Conservation (phyloP, 1,284 basidiomycete species). For the Tylopilus sp. region DNA sequence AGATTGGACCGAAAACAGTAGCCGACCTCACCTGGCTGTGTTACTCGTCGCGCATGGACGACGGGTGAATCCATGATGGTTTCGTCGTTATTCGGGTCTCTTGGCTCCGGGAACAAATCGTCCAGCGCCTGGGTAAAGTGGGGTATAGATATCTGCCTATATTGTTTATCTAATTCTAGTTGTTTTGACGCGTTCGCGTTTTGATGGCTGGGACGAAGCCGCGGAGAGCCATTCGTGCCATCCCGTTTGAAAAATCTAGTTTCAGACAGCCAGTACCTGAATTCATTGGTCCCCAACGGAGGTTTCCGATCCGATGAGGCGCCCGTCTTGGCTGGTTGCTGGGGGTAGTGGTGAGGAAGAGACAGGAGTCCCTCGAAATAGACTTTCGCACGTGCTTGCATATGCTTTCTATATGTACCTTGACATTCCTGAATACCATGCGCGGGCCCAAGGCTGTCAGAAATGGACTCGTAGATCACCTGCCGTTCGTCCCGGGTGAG, state of each 20-base stretch:
- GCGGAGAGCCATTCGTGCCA: conserved; percentile 12
- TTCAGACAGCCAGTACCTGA: conserved; percentile 34
- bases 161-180: conserved; percentile 7
- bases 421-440: conserved; percentile 47
- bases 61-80: conserved; percentile 28
- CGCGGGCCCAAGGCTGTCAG: conserved; percentile 45
- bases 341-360: conserved; percentile 8
- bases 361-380: conserved; percentile 42
- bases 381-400: conserved; percentile 45
- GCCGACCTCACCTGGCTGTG: conserved; percentile 7
- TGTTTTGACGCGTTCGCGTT: conserved; percentile 14
- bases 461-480: conserved; percentile 49
- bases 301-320: conserved; percentile 13
- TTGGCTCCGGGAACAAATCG: conserved; percentile 25
- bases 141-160: conserved; percentile 7
- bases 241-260: conserved; percentile 25
- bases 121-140: conserved; percentile 21
- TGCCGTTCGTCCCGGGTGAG: conserved; percentile 45
- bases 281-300: conserved; percentile 22
- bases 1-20: conserved; percentile 6
- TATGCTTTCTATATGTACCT: conserved; percentile 51
- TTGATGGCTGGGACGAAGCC: conserved; percentile 12
- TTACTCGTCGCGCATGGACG: conserved; percentile 12
- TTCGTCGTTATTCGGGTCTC: conserved; percentile 1
- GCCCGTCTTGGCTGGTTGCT: conserved; percentile 10